Evolutionary conservation across 768 basidiomycete species (phyloP).

Genomic region (Lyophyllum semitale): DNA sequence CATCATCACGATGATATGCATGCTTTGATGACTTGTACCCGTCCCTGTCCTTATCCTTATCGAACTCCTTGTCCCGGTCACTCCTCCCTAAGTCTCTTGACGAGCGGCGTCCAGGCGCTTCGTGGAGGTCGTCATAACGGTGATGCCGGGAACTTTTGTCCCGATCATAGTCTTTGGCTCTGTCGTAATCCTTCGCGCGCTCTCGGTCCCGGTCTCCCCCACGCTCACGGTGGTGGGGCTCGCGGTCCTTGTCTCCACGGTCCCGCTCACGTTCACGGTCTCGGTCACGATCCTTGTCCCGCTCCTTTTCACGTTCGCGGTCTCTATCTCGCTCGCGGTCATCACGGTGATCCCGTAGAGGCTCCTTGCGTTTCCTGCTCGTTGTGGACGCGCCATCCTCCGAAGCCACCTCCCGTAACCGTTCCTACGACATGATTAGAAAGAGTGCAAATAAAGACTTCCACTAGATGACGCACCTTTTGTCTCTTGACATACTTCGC

Average conservation of each 20-base stretch:
- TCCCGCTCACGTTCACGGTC: slow-evolving; percentile 28
- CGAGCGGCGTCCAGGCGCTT: slow-evolving; percentile 35
- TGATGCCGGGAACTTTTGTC: slow-evolving; percentile 44
- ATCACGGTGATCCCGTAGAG: slow-evolving; percentile 51
- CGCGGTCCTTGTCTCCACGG: slow-evolving; percentile 28
- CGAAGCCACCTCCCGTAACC: slow-evolving; percentile 72
- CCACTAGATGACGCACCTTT: slow-evolving; percentile 55
- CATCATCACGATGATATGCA: slow-evolving; percentile 51
- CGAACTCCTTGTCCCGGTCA: slow-evolving; percentile 40
- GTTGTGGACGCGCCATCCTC: slow-evolving; percentile 86
- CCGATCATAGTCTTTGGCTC: slow-evolving; percentile 30
- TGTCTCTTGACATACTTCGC: slow-evolving; percentile 88
- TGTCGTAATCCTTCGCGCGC: slow-evolving; percentile 25
- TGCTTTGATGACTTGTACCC: slow-evolving; percentile 48
- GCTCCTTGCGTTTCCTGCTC: slow-evolving; percentile 81
- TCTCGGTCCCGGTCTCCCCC: slow-evolving; percentile 36
- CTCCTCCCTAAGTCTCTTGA: slow-evolving; percentile 40
- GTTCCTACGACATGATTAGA: slow-evolving; percentile 52
- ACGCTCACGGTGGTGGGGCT: slow-evolving; percentile 33
- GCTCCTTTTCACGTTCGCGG: slow-evolving; percentile 33
- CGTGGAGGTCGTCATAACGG: slow-evolving; percentile 51
- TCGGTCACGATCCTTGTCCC: slow-evolving; percentile 37
- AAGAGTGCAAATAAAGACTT: neutral
- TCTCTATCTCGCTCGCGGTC: slow-evolving; percentile 48
- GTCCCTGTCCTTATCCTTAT: slow-evolving; percentile 43